A percentile compares a stretch with the other conserved stretches of the same genome.
These are phyloP conservation scores for Lyophyllum shimeji DNA, from an alignment of 768 basidiomycete genomes.

Conservation along the genomic window DNA sequence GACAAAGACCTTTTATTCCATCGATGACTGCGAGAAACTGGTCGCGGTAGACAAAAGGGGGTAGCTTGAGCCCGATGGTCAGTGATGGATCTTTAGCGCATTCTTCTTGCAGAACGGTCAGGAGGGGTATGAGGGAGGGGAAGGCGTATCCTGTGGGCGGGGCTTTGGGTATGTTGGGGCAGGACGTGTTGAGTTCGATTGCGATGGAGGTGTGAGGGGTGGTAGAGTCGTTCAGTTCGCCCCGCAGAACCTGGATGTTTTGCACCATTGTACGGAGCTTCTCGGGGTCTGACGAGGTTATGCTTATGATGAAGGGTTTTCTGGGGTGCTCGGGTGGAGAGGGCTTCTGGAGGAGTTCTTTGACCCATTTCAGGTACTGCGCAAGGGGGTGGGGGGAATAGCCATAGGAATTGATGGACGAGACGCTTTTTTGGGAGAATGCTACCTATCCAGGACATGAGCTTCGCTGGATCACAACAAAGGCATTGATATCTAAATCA, in stretches of 20 bases:
- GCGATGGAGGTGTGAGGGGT: constrained; percentile 45
- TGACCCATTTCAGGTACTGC: constrained; percentile 66
- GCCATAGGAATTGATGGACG: constrained; percentile 85
- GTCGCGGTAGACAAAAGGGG: constrained; percentile 65
- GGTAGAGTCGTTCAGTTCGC: constrained; percentile 28
- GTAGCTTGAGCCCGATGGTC: constrained; percentile 75
- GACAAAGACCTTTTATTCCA: constrained; percentile 41
- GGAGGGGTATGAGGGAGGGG: constrained; percentile 47
- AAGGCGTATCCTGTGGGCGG: constrained; percentile 71
- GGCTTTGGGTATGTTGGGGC: constrained; percentile 69
- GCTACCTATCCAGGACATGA: constrained; percentile 46
- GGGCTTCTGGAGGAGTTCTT: constrained; percentile 42
- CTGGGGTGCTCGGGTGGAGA: constrained; percentile 19
- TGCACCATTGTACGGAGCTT: constrained; percentile 56
- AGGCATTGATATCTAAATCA: constrained; percentile 29
- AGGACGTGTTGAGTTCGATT: constrained; percentile 82
- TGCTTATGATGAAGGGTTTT: constrained; percentile 75
- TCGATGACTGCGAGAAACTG: constrained; percentile 60
- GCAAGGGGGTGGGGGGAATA: constrained; percentile 78
- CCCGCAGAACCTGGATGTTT: constrained; percentile 61
- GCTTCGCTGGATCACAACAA: constrained; percentile 1
- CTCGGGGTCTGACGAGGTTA: constrained; percentile 59
- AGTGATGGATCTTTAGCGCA: constrained; percentile 51
- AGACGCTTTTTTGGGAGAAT: constrained; percentile 46
- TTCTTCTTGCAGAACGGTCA: constrained; percentile 52